These are phyloP conservation scores for Entelexis paramagnoliae DNA, from an alignment of 1,139 yeast species.

Conservation along the genomic window DNA sequence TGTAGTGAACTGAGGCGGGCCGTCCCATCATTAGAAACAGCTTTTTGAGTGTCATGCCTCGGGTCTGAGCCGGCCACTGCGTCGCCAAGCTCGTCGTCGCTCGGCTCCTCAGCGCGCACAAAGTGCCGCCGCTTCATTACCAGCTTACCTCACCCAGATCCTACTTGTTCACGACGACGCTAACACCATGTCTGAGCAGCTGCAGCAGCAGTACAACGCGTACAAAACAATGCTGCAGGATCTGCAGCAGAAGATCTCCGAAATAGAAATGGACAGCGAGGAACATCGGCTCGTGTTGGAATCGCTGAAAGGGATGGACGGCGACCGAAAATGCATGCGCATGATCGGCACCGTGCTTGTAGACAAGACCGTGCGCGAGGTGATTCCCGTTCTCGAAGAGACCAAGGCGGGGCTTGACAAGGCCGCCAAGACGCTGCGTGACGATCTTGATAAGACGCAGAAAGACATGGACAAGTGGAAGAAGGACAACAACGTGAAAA, in stretches of 20 bases:
- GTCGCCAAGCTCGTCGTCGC: not conserved
- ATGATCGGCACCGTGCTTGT: slow-evolving; percentile 92
- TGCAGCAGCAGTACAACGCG: slow-evolving; percentile 37
- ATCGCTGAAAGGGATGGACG: slow-evolving; percentile 44
- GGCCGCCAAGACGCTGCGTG: slow-evolving; percentile 31
- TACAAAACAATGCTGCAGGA: slow-evolving; percentile 34
- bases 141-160: slow-evolving; percentile 5
- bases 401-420: slow-evolving; percentile 41
- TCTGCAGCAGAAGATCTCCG: slow-evolving; percentile 34
- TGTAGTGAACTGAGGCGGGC: no score
- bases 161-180: not conserved
- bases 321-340: slow-evolving; percentile 69
- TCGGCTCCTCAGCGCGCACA: not conserved
- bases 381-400: slow-evolving; percentile 52
- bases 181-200: slow-evolving; percentile 27
- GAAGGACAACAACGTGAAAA: slow-evolving; percentile 36
- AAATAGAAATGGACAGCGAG: slow-evolving; percentile 36
- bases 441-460: slow-evolving; percentile 33
- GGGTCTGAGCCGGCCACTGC: not conserved
- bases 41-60: not conserved
- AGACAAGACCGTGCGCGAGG: slow-evolving; percentile 70
- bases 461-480: slow-evolving; percentile 34
- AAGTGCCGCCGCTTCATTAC: slow-evolving; percentile 7
- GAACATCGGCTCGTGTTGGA: slow-evolving; percentile 44
- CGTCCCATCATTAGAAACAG: no score